phyloP scores from a whole-genome alignment of 805 yeast genomes.

The Saccharomycopsis schoenii region DNA sequence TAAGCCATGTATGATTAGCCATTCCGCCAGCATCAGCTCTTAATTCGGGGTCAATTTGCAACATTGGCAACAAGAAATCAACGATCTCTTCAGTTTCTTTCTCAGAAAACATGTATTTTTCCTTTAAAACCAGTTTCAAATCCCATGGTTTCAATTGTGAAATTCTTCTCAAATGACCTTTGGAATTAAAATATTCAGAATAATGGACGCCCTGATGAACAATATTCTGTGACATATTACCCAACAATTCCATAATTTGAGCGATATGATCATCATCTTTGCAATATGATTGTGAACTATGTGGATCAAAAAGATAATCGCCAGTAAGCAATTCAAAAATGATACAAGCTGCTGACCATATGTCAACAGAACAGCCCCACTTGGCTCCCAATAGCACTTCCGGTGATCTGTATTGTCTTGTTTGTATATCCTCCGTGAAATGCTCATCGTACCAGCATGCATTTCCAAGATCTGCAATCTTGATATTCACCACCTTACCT shows the following conservation, averaged over 20 bases:
- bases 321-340: conserved; percentile 53
- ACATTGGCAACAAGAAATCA: conserved; percentile 77
- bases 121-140: conserved; percentile 65
- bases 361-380: conserved; percentile 57
- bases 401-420: conserved; percentile 58
- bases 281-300: conserved; percentile 33
- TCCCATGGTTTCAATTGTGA: conserved; percentile 85
- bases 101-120: conserved; percentile 69
- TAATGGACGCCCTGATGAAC: conserved; percentile 53
- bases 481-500: conserved; percentile 27
- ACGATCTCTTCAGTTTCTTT: conserved; percentile 64
- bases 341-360: conserved; percentile 53
- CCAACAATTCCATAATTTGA: conserved; percentile 47
- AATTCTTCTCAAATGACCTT: conserved; percentile 69
- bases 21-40: conserved; percentile 96
- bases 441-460: conserved; percentile 57
- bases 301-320: conserved; percentile 55
- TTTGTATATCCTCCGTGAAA: conserved; percentile 59
- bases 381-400: conserved; percentile 48
- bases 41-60: conserved; percentile 61
- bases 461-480: conserved; percentile 63
- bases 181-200: conserved; percentile 50
- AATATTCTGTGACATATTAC: conserved; percentile 31
- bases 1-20: conserved; percentile 77
- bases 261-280: conserved; percentile 58